A percentile compares a stretch with the other conserved stretches of the same genome.
Conservation (phyloP, 305 asterid species). For the Rubia peregrina region DNA sequence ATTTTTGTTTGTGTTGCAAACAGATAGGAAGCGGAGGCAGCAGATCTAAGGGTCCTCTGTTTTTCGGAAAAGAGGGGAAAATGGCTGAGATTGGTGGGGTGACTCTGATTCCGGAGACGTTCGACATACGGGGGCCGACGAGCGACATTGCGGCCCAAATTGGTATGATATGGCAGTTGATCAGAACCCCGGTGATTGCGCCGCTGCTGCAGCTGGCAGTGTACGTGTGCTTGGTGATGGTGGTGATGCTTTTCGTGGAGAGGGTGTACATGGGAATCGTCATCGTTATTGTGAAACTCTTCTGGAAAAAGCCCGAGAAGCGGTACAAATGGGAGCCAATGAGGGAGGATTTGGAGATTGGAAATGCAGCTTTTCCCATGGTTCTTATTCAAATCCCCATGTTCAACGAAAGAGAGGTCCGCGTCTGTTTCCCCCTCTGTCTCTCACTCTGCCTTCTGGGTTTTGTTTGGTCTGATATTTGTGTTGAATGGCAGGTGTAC, state of each 20-base stretch:
- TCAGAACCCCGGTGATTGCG: slow-evolving; percentile 38
- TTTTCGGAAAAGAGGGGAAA: slow-evolving; percentile 2
- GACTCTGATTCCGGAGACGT: slow-evolving; percentile 40
- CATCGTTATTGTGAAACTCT: slow-evolving; percentile 35
- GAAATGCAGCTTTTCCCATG: slow-evolving; percentile 49
- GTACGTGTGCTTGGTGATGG: slow-evolving; percentile 33
- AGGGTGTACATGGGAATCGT: slow-evolving; percentile 45
- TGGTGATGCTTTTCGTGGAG: slow-evolving; percentile 41
- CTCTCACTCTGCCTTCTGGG: neutral
- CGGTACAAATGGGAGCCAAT: slow-evolving; percentile 75
- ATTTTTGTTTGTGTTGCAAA: neutral
- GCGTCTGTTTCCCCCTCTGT: no score
- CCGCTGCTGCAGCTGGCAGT: slow-evolving; percentile 34
- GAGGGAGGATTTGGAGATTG: slow-evolving; percentile 63
- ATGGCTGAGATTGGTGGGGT: slow-evolving; percentile 56
- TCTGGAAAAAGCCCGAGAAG: slow-evolving; percentile 69
- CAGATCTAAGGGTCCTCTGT: slow-evolving; percentile 25
- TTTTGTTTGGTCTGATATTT: neutral
- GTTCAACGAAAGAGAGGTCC: slow-evolving; percentile 79
- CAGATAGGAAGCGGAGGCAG: slow-evolving; percentile 11
- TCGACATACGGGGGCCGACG: slow-evolving; percentile 41
- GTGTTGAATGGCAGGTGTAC: slow-evolving; percentile 49
- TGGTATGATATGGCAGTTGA: slow-evolving; percentile 71
- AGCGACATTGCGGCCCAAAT: slow-evolving; percentile 47
- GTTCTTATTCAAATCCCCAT: slow-evolving; percentile 96